Percentiles rank a stretch among this genome's conserved stretches.
These are phyloP conservation scores for Sclerotinia sclerotiorum DNA, from an alignment of 2,329 filamentous ascomycete genomes.

Conservation along the genomic window DNA sequence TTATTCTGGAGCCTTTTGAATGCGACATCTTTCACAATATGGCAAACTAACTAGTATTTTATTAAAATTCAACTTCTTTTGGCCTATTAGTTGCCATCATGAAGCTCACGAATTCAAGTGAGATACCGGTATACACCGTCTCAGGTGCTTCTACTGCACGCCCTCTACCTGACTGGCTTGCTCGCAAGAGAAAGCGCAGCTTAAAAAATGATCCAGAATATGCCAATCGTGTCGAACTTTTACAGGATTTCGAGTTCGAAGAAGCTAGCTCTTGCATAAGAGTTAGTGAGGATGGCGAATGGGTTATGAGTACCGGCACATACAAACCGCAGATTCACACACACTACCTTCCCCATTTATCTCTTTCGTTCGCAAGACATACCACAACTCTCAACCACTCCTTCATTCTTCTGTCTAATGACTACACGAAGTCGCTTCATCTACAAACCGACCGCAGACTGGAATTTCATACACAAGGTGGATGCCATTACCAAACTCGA, in stretches of 20 bases:
- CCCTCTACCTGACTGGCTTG: constrained; percentile 92
- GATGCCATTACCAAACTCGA: constrained; percentile 84
- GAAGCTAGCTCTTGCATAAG: constrained; percentile 89
- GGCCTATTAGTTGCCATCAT: constrained; percentile 47
- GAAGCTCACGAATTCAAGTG: constrained; percentile 80
- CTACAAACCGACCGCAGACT: constrained; percentile 87
- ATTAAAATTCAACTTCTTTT: neutral
- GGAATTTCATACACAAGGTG: constrained; percentile 88
- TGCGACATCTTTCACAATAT: constrained; percentile 12
- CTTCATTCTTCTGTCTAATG: constrained; percentile 81
- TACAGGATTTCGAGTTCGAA: constrained; percentile 98
- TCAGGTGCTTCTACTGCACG: constrained; percentile 85
- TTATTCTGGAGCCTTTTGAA: constrained; percentile 2
- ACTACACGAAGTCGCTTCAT: constrained; percentile 93
- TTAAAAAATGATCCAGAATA: constrained; percentile 92
- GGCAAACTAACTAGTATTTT: neutral
- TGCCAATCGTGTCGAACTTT: constrained; percentile 86
- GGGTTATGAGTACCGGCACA: constrained; percentile 91
- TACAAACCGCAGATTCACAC: constrained; percentile 83
- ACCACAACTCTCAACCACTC: constrained; percentile 90
- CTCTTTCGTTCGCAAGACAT: constrained; percentile 89
- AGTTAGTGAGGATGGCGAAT: constrained; percentile 92
- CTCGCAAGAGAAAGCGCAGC: constrained; percentile 82
- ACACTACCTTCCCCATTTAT: constrained; percentile 91
- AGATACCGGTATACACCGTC: constrained; percentile 91